phyloP scores from a whole-genome alignment of 345 rosid species.

The Theobroma cacao region DNA sequence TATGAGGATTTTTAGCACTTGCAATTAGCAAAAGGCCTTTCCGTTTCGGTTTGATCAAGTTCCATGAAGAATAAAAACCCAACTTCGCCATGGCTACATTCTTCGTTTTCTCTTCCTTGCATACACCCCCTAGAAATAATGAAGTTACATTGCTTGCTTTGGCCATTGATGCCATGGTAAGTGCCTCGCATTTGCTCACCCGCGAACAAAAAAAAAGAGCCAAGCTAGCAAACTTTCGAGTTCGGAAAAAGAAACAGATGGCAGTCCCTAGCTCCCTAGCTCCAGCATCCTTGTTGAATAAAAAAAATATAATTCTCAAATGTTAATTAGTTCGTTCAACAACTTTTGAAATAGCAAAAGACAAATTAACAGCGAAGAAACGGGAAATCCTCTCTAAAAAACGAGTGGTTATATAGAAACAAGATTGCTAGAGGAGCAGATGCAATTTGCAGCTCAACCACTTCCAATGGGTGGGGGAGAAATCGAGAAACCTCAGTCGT shows the following conservation, averaged over 20 bases:
- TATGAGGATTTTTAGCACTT: conserved; percentile 6
- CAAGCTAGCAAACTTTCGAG: neutral
- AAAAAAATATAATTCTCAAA: neutral
- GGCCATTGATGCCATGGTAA: conserved; percentile 25
- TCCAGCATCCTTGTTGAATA: neutral
- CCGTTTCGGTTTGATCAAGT: neutral
- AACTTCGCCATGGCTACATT: conserved; percentile 6
- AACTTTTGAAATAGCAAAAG: neutral
- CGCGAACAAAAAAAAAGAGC: neutral
- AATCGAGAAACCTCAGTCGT: neutral
- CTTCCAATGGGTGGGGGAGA: conserved; percentile 22
- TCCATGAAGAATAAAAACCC: conserved; percentile 7
- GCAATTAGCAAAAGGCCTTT: conserved; percentile 5
- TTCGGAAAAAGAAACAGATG: neutral
- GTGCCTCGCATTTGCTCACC: neutral
- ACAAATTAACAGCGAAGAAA: conserved; percentile 1
- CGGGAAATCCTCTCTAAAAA: neutral
- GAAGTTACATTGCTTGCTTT: conserved; percentile 4
- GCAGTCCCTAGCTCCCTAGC: neutral
- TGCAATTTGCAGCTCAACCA: conserved; percentile 36
- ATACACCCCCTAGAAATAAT: neutral
- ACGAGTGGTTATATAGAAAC: neutral
- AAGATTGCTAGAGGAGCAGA: neutral
- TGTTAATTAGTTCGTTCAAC: conserved; percentile 28
- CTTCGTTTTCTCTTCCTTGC: neutral